Evolutionary conservation across 1,284 basidiomycete genomes (phyloP).

Genomic region (Ceratobasidium papillatum): DNA sequence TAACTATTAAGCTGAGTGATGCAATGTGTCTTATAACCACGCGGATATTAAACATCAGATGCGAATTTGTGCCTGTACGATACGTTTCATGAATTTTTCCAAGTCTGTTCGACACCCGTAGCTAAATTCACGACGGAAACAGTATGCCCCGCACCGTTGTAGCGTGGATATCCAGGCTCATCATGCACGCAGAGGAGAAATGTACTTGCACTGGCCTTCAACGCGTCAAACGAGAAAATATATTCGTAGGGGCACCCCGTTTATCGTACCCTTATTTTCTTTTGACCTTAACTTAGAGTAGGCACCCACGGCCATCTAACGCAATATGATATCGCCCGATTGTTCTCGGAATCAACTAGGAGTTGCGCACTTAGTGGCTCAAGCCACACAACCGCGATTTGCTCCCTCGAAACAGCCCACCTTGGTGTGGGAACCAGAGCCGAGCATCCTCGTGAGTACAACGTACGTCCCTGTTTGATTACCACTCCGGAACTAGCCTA

Average conservation of each 20-base stretch:
- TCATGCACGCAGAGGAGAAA: constrained; percentile 23
- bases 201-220: constrained; percentile 29
- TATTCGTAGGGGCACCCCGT: constrained; percentile 13
- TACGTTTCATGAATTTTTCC: constrained; percentile 37
- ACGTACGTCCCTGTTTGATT: constrained; percentile 32
- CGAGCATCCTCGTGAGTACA: constrained; percentile 21
- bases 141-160: constrained; percentile 17
- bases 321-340: constrained; percentile 28
- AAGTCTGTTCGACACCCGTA: constrained; percentile 7
- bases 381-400: constrained; percentile 16
- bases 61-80: constrained; percentile 39
- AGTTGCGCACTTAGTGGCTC: not conserved
- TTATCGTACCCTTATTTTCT: not conserved
- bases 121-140: constrained; percentile 14
- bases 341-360: not conserved
- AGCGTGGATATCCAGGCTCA: constrained; percentile 17
- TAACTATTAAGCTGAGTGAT: not conserved
- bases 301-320: constrained; percentile 8
- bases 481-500: constrained; percentile 24
- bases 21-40: constrained; percentile 36
- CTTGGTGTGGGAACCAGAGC: constrained; percentile 8
- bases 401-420: not conserved
- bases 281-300: constrained; percentile 2
- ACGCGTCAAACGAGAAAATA: constrained; percentile 21
- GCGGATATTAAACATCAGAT: constrained; percentile 24